These are phyloP conservation scores for Picea glauca DNA, from an alignment of 75 land plant species.

Conservation along the genomic window DNA sequence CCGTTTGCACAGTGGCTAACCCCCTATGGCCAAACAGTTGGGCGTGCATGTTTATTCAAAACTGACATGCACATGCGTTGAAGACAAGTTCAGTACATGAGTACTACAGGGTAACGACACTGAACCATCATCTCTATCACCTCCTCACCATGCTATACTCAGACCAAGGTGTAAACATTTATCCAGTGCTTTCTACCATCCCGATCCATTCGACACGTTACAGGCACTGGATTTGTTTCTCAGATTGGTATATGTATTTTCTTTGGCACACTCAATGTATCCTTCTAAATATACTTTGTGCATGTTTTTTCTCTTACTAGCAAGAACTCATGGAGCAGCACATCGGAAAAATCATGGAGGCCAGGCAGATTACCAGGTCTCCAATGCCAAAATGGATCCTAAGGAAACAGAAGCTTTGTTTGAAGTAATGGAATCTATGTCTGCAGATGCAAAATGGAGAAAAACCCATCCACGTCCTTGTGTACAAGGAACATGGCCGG, in stretches of 20 bases:
- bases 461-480: constrained; percentile 54
- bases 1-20: too few relatives aligned
- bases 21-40: too few relatives aligned
- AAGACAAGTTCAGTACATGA: too few relatives aligned
- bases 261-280: background rate
- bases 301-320: background rate
- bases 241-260: background rate
- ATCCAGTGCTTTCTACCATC: too few relatives aligned
- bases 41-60: too few relatives aligned
- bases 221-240: too few relatives aligned
- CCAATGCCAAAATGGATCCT: constrained; percentile 15
- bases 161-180: too few relatives aligned
- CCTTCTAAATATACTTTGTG: background rate
- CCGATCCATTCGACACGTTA: too few relatives aligned
- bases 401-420: constrained; percentile 51
- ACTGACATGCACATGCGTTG: too few relatives aligned
- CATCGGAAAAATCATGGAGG: background rate
- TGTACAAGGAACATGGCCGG: constrained; percentile 56
- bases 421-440: constrained; percentile 59
- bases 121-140: too few relatives aligned
- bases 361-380: background rate
- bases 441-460: constrained; percentile 52
- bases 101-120: too few relatives aligned
- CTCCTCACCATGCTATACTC: too few relatives aligned
- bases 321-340: background rate